Conservation (phyloP, 805 yeast genomes). For the Helenozyma rhizophorensis region DNA sequence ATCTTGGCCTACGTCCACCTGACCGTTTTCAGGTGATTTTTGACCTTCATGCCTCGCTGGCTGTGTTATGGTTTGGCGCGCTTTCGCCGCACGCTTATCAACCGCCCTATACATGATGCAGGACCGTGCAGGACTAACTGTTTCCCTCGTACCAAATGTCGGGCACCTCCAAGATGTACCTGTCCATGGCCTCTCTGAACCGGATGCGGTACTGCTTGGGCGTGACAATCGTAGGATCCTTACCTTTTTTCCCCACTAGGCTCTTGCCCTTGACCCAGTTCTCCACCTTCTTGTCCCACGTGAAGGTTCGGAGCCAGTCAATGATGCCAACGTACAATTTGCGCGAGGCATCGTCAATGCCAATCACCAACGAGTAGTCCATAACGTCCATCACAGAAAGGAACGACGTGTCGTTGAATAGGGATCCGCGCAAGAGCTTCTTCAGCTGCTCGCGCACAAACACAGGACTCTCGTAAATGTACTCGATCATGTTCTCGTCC, state of each 20-base stretch:
- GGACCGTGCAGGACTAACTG: constrained; percentile 1
- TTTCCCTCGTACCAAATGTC: constrained; percentile 52
- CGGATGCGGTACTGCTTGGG: constrained; percentile 93
- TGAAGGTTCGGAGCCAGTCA: constrained; percentile 89
- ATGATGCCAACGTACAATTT: constrained; percentile 90
- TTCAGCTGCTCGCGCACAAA: constrained; percentile 92
- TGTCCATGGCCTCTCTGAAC: constrained; percentile 96
- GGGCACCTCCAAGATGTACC: constrained; percentile 92
- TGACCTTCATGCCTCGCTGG: no score
- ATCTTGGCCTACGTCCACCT: no score
- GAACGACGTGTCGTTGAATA: constrained; percentile 93
- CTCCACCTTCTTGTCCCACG: constrained; percentile 98
- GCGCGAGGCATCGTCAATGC: constrained; percentile 65
- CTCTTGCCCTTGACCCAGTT: constrained; percentile 98
- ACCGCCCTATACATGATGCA: no score
- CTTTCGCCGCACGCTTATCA: no score
- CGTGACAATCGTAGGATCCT: constrained; percentile 94
- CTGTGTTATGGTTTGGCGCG: no score
- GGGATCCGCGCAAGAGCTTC: constrained; percentile 74
- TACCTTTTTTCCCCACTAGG: constrained; percentile 75
- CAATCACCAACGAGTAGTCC: constrained; percentile 96
- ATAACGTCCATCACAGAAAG: constrained; percentile 95
- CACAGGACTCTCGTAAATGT: constrained; percentile 91
- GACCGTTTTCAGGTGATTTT: no score
- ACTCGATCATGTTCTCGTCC: constrained; percentile 98